Evolutionary conservation across 495 filamentous ascomycete species (phyloP).

Genomic region (Neurospora sp.): DNA sequence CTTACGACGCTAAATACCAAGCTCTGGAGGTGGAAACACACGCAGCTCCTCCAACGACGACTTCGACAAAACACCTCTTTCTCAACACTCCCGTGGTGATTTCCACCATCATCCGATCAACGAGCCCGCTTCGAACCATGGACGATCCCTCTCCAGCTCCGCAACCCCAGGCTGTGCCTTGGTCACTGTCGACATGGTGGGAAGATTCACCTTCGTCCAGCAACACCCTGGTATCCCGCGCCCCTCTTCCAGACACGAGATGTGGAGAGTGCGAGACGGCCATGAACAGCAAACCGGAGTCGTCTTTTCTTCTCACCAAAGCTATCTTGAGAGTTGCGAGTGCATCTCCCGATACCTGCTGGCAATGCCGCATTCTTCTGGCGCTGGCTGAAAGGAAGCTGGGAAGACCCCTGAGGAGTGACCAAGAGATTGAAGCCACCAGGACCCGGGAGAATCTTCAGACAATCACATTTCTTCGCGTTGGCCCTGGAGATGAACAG

Average conservation of each 20-base stretch:
- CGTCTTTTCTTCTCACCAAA: neutral
- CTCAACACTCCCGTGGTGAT: neutral
- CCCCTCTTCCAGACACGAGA: neutral
- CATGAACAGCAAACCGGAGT: neutral
- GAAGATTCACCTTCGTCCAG: neutral
- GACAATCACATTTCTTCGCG: neutral
- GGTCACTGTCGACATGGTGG: neutral
- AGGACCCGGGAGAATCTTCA: neutral
- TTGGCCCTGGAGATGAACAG: neutral
- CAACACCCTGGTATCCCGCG: neutral
- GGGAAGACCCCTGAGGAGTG: neutral
- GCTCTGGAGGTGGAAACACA: neutral
- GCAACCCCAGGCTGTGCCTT: neutral
- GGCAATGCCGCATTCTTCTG: neutral
- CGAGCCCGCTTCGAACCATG: neutral
- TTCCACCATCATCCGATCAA: too few species aligned
- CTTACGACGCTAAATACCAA: neutral
- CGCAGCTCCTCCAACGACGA: neutral
- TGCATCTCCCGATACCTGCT: neutral
- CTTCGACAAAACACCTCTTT: neutral
- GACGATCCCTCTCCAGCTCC: neutral
- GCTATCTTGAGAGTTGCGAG: neutral
- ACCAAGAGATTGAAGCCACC: neutral
- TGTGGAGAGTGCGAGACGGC: neutral
- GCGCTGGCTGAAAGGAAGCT: neutral